phyloP scores from a whole-genome alignment of 345 rosid genomes.

The Linum trigynum region DNA sequence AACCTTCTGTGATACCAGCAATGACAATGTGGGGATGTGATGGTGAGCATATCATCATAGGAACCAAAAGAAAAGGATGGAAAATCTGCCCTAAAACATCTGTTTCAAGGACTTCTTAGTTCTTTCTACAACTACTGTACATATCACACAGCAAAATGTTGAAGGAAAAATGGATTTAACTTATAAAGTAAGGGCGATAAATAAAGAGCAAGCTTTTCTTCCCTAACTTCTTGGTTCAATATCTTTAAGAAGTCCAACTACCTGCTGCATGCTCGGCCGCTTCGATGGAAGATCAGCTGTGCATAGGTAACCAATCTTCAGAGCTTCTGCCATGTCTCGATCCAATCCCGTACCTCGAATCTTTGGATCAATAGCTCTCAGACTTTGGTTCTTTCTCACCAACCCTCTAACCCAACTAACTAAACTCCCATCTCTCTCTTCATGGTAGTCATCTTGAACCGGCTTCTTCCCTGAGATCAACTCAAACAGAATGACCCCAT shows the following conservation, averaged over 20 bases:
- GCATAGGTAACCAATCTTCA: conserved; percentile 89
- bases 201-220: conserved; percentile 13
- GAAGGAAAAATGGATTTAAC: neutral
- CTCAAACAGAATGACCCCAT: conserved; percentile 77
- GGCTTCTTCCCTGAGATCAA: conserved; percentile 74
- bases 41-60: neutral
- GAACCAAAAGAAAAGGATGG: conserved; percentile 1
- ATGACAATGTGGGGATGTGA: conserved; percentile 10
- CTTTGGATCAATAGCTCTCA: conserved; percentile 64
- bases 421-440: conserved; percentile 41
- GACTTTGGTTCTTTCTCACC: conserved; percentile 51
- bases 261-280: conserved; percentile 93
- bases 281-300: conserved; percentile 77
- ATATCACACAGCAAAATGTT: conserved; percentile 17
- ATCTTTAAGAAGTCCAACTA: conserved; percentile 93
- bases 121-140: conserved; percentile 16
- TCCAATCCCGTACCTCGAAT: conserved; percentile 54
- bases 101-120: conserved; percentile 1
- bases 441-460: conserved; percentile 58
- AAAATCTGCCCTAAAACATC: conserved; percentile 12
- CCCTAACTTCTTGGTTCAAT: conserved; percentile 48
- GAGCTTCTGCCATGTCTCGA: conserved; percentile 67
- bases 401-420: conserved; percentile 73
- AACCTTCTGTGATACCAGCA: conserved; percentile 15
- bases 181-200: neutral